Evolutionary conservation across 768 basidiomycete genomes (phyloP), one percentile per base, ranked within the genome.

Genomic region (Cystofilobasidium bisporidii): DNA sequence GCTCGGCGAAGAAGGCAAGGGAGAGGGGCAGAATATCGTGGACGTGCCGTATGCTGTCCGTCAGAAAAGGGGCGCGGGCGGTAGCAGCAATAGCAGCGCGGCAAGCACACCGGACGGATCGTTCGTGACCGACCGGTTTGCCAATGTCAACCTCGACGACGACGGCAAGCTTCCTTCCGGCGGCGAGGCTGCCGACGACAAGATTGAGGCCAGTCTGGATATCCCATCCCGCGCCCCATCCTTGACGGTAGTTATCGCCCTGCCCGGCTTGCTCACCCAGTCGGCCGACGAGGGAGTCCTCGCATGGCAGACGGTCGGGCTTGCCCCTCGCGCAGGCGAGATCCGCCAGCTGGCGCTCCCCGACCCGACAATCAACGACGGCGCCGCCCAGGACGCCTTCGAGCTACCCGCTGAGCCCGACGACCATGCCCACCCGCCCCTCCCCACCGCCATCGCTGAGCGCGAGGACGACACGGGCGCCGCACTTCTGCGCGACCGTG

Each of bases 251-350:
- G 76, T 79, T 56, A 79, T 81, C 67, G 72, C 79, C 63, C 77
- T 79, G 0, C 79, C 80, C 3, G 81, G 81, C 24, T 73, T 81
- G 10, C 73, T 80, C 22, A 72, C 78, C 28, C 76, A 79, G 15
- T 75, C 74, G 4, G 64, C 66, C 11, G 75, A 73, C n/a, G 80
- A 81, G 72, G 76, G 73, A 20, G 69, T 79, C 50, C 71, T 73
- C 18, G 76, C 78, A 0, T 79, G 76, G 76, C n/a, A 36, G 38
- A 22, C 24, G 4, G 63, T 64, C 33, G 38, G 36, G 3, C 5
- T 3, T 15, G 53, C 53, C 4, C 15, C 53, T 9, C 26, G 53
- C 8, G 53, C 53, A 30, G 53, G 53, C 53, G 53, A 56, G 53
- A 56, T 56, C 53, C 53, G 53, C 5, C 53, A 32, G 30, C 53